Conservation (phyloP, 2,329 filamentous ascomycete genomes). For the Trichoderma endophyticum region DNA sequence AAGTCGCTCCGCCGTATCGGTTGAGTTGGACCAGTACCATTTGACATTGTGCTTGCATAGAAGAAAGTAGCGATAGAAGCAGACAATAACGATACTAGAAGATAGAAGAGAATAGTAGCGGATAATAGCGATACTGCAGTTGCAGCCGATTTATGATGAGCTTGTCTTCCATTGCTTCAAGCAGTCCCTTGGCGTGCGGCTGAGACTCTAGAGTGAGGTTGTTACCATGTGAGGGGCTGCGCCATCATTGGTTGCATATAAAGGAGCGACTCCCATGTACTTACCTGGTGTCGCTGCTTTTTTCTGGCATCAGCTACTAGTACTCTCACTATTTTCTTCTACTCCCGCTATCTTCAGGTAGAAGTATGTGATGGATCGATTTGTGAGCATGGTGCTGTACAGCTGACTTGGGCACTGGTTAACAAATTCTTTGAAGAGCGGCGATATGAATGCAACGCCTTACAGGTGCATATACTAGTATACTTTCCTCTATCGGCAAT, state of each 20-base stretch:
- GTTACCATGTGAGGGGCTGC: not conserved
- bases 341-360: not conserved
- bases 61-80: not conserved
- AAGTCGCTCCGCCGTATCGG: conserved; percentile 9
- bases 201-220: not conserved
- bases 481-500: not conserved
- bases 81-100: not conserved
- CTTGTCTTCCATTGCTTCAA: not conserved
- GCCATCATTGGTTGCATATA: not conserved
- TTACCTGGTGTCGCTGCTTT: not conserved
- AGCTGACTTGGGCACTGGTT: too few relatives aligned
- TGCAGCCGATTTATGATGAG: not conserved
- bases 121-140: not conserved
- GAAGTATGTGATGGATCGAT: not conserved
- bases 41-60: not conserved
- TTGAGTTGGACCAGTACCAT: not conserved
- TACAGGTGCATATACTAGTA: not conserved
- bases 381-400: too few relatives aligned
- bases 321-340: too few relatives aligned
- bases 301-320: too few relatives aligned
- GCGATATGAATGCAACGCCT: not conserved
- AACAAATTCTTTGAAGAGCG: not conserved
- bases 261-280: not conserved
- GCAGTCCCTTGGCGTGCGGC: not conserved
- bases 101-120: not conserved